Base-by-base conservation (phyloP, 2,329 filamentous ascomycete genomes). In the Pyrenophora teres region DNA sequence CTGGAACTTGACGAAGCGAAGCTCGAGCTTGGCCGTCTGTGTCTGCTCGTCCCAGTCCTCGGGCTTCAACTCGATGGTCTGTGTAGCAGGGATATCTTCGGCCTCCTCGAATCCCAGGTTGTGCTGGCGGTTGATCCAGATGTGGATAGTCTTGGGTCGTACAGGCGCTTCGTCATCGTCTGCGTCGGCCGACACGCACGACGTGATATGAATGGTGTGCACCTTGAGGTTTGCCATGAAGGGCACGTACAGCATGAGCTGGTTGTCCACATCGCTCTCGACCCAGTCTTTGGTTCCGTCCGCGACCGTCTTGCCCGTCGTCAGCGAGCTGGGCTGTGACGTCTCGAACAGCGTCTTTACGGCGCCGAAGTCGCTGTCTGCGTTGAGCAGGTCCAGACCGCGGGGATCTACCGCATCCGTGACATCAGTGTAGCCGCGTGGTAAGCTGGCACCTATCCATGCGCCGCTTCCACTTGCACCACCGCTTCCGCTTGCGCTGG, bases 1-100 rank as follows among this genome's bases (percentile, higher is more conserved):
- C 77, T 97, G 94, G 80, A 97, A 99, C 78, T 97, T 97, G 76
- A 99, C 94, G 69, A 93, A 97, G 12, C 92, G 89, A 65, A 97
- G 77, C 74, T 81, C 78, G 23, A 81, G 62, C 66, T 78, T 80
- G 15, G 79, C 79, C 1, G 79, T 81, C 15, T 74, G 76, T 2
- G 78, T 81, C 63, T 76, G 72, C 54, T 71, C 63, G 54, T 81
- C 77, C 93, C 94, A 99, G 68, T 96, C 90, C 45, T 83, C 81
- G 39, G 86, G 79, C 55, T 82, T 80, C 37, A 99, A 81, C 65
- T 87, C 87, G 53, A 97, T 85, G 45, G 81, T 82, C 75, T 99
- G 94, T 13, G 90, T 92, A 0, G 90, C 83, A 41, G 87, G 82
- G 46, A 89, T 87, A 67, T 93, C 90, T 53, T 97, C 93, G 32